Base-by-base conservation (phyloP, 2,329 filamentous ascomycete genomes). In the Sarocladiaceae sp. region DNA sequence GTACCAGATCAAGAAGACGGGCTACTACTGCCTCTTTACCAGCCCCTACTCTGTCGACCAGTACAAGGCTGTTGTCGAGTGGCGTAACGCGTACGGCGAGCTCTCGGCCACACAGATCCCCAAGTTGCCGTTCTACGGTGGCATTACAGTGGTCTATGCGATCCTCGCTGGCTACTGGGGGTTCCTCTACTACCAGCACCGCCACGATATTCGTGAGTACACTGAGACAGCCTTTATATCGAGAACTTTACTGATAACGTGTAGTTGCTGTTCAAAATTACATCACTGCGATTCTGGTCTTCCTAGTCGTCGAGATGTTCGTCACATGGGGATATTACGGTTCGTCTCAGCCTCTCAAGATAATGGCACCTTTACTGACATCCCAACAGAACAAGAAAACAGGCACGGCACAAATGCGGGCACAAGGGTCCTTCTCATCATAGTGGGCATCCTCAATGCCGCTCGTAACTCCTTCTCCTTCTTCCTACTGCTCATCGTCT, bases 271-370 rank as follows among this genome's bases (percentile, higher is more conserved):
- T 98, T 2, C 93, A 98, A 65, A 98, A 98, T 63, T 98, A 98
- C 64, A 97, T 98, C 55, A 98, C 93, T 0, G 91, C 93, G 9
- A 98, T 97, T 48, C 73, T 98, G 41, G 80, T 93, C 43, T 98
- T 98, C 68, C 70, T 98, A 33, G 88, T 97, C 13, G 68, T 97
- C 13, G 93, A 98, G 64, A 95, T 97, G 82, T 72, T 97, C 58
- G 90, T 97, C 79, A 98, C 93, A 2, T 98, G 93, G 93, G 89
- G 88, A 33, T 98, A 95, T 69, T 98, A 97, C 63, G 82, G 83
- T 86, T 70, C 48, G 73, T 55, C 19, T n/a, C 31, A 9, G 20
- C 12, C 16, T 12, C 3, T 21, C 2, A 31, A 6, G 13, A 35
- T 32, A 13, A 6, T 21, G 26, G 12, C 12, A 32, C 18, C 12